Evolutionary conservation across 2,329 filamentous ascomycete species (phyloP).

Genomic region (Davidsoniella eucalypti): DNA sequence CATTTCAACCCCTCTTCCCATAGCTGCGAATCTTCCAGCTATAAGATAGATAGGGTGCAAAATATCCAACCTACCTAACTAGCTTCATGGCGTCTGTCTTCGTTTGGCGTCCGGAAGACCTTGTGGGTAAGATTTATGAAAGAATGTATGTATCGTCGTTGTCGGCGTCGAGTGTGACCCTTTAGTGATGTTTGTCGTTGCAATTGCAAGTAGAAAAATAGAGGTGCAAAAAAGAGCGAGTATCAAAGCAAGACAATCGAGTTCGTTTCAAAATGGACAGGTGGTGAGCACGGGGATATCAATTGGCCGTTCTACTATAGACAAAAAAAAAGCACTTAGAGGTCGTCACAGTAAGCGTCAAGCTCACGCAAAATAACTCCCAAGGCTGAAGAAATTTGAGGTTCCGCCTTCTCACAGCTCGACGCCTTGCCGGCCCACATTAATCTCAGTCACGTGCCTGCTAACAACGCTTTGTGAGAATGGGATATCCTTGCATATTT

Average conservation of each 20-base stretch:
- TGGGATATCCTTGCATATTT: background rate
- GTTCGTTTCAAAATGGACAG: background rate
- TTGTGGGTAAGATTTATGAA: background rate
- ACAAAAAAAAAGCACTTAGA: background rate
- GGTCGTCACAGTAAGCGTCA: too few species aligned
- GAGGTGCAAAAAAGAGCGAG: background rate
- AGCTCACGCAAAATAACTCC: background rate
- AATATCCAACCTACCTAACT: constrained; percentile 55
- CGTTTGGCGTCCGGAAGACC: background rate
- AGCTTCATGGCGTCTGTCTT: constrained; percentile 68
- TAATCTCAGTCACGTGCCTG: constrained; percentile 6
- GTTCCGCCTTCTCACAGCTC: constrained; percentile 8
- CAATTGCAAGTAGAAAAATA: background rate
- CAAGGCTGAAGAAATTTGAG: constrained; percentile 14
- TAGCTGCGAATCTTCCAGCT: too few species aligned
- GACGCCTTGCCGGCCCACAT: constrained; percentile 11
- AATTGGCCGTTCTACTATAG: background rate
- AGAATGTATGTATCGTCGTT: background rate
- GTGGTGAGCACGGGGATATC: too few species aligned
- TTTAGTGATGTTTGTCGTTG: background rate
- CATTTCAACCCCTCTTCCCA: too few species aligned
- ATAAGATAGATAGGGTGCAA: background rate
- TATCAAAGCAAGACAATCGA: background rate
- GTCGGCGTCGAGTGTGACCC: background rate
- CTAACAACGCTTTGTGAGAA: background rate